These are phyloP conservation scores for Diaporthe sp. DNA, from an alignment of 2,329 filamentous ascomycete genomes.

Conservation along the genomic window DNA sequence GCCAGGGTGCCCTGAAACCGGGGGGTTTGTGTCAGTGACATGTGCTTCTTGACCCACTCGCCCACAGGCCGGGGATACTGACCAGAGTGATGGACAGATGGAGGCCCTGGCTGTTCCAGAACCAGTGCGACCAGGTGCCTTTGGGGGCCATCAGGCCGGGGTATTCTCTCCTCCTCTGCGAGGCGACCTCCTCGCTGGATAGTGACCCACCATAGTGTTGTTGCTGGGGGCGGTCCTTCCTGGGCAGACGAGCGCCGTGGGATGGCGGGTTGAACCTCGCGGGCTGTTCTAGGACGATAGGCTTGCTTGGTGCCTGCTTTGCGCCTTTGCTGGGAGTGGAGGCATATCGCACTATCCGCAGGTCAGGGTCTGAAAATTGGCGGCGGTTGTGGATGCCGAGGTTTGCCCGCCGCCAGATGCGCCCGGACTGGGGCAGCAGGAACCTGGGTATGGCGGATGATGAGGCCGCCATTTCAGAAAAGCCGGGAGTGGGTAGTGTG, in stretches of 20 bases:
- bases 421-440: slow-evolving; percentile 71
- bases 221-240: slow-evolving; percentile 63
- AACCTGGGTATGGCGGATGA: slow-evolving; percentile 71
- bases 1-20: slow-evolving; percentile 70
- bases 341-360: slow-evolving; percentile 44
- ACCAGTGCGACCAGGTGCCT: slow-evolving; percentile 85
- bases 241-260: slow-evolving; percentile 77
- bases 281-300: slow-evolving; percentile 84
- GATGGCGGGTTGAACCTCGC: slow-evolving; percentile 92
- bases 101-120: slow-evolving; percentile 80
- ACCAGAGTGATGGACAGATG: slow-evolving; percentile 90
- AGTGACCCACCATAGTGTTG: slow-evolving; percentile 81
- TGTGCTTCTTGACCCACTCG: background rate
- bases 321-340: slow-evolving; percentile 43
- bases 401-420: slow-evolving; percentile 60
- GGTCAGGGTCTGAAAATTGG: slow-evolving; percentile 38
- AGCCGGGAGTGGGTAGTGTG: slow-evolving; percentile 20
- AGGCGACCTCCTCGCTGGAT: slow-evolving; percentile 71
- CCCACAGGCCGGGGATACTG: background rate
- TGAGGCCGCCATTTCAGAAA: slow-evolving; percentile 54
- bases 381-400: slow-evolving; percentile 38
- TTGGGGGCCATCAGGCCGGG: slow-evolving; percentile 89
- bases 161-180: slow-evolving; percentile 78
- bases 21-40: slow-evolving; percentile 6
- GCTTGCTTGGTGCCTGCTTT: slow-evolving; percentile 54